Conservation (phyloP, 208 protist species). For the Trypanosoma conorhini region DNA sequence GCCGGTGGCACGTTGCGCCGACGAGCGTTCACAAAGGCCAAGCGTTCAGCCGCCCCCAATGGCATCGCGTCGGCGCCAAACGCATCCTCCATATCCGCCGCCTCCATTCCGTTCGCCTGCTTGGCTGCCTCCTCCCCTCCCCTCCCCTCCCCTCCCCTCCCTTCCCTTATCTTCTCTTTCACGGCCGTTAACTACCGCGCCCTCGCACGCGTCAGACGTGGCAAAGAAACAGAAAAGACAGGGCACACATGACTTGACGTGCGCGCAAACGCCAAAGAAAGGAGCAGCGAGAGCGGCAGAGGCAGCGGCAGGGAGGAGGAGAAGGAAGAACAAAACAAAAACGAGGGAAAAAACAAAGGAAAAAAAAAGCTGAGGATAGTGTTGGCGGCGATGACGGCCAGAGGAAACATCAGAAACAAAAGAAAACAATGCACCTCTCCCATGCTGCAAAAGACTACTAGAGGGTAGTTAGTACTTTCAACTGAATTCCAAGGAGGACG, state of each 20-base stretch:
- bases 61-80: not conserved
- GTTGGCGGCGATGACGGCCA: no score
- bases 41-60: not conserved
- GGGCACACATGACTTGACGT: not conserved
- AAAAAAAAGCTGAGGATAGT: no score
- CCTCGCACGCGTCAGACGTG: not conserved
- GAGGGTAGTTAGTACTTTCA: no score
- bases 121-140: no score
- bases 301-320: no score
- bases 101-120: constrained; percentile 4
- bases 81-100: constrained; percentile 21
- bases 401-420: no score
- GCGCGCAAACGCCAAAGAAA: not conserved
- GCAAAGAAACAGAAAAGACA: not conserved
- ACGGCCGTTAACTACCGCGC: not conserved
- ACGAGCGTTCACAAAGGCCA: constrained; percentile 16
- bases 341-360: no score
- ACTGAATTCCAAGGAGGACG: no score
- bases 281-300: no score
- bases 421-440: no score
- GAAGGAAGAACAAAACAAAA: no score
- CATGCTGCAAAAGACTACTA: no score
- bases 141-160: not conserved
- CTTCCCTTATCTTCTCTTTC: not conserved
- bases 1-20: constrained; percentile 8